These are phyloP conservation scores for Phytopythium helicoides DNA, from an alignment of 352 stramenopile genomes.

Conservation along the genomic window DNA sequence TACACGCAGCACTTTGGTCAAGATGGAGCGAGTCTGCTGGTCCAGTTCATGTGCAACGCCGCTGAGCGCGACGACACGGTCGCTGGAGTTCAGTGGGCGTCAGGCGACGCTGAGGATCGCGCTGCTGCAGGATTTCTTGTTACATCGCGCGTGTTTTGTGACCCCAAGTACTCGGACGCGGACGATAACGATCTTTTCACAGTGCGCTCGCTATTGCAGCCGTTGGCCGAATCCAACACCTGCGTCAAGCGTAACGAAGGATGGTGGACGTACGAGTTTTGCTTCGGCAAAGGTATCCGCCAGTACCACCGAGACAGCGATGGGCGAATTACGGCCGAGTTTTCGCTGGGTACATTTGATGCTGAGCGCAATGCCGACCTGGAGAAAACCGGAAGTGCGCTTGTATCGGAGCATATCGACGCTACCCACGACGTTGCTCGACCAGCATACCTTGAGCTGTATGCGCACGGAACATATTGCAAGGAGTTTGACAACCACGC, in stretches of 20 bases:
- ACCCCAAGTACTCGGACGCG: slow-evolving; percentile 45
- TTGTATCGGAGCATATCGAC: slow-evolving; percentile 78
- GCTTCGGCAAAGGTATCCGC: slow-evolving; percentile 61
- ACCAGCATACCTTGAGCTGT: slow-evolving; percentile 69
- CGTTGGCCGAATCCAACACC: slow-evolving; percentile 40
- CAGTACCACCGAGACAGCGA: slow-evolving; percentile 78
- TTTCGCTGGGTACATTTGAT: slow-evolving; percentile 61
- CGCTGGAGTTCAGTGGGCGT: slow-evolving; percentile 38
- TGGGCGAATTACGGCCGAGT: slow-evolving; percentile 62
- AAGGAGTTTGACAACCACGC: slow-evolving; percentile 64
- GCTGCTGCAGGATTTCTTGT: slow-evolving; percentile 54
- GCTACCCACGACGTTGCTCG: slow-evolving; percentile 69
- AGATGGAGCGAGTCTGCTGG: slow-evolving; percentile 18
- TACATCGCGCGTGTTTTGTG: slow-evolving; percentile 63
- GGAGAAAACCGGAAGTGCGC: slow-evolving; percentile 29
- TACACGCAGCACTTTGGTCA: slow-evolving; percentile 61
- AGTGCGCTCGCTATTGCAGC: slow-evolving; percentile 50
- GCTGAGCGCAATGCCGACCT: slow-evolving; percentile 47
- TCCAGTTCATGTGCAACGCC: slow-evolving; percentile 76
- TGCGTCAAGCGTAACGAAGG: slow-evolving; percentile 81
- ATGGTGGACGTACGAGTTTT: slow-evolving; percentile 87
- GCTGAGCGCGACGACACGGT: slow-evolving; percentile 42
- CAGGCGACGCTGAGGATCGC: slow-evolving; percentile 4
- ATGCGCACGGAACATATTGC: slow-evolving; percentile 66
- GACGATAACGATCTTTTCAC: slow-evolving; percentile 47